These are phyloP conservation scores for Mucor velutinosus DNA, from an alignment of 371 early-diverging fungal genomes.

Conservation along the genomic window DNA sequence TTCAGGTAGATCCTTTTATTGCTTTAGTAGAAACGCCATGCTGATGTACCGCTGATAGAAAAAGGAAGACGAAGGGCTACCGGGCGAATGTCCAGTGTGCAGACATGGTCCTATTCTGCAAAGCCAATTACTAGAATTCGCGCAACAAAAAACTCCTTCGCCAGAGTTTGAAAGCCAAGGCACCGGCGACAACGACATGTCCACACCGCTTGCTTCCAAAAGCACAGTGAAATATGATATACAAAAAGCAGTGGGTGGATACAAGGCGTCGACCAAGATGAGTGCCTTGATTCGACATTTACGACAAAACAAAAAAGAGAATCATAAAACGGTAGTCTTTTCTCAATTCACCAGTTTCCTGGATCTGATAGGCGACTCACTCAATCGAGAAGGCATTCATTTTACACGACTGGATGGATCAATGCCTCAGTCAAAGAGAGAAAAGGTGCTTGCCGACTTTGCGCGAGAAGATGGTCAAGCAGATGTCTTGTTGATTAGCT, in stretches of 20 bases:
- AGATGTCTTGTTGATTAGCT: slow-evolving; percentile 76
- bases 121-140: slow-evolving; percentile 54
- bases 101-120: slow-evolving; percentile 53
- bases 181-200: neutral
- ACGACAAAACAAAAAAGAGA: slow-evolving; percentile 34
- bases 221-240: slow-evolving; percentile 24
- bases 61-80: slow-evolving; percentile 55
- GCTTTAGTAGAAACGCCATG: neutral
- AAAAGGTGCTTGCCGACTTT: slow-evolving; percentile 61
- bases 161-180: neutral
- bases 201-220: neutral
- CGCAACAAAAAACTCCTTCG: slow-evolving; percentile 9
- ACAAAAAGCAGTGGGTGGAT: slow-evolving; percentile 54
- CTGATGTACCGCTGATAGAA: slow-evolving; percentile 24
- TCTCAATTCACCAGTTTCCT: slow-evolving; percentile 85
- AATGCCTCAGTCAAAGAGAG: slow-evolving; percentile 62
- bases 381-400: slow-evolving; percentile 51
- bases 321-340: slow-evolving; percentile 72
- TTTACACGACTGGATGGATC: slow-evolving; percentile 75
- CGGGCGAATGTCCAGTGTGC: slow-evolving; percentile 68
- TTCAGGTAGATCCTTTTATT: slow-evolving; percentile 43
- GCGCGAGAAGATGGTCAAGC: slow-evolving; percentile 29
- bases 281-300: slow-evolving; percentile 57
- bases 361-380: slow-evolving; percentile 64
- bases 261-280: slow-evolving; percentile 65